Base-by-base conservation (phyloP, 2,329 filamentous ascomycete genomes). In the Ascochyta fabae region DNA sequence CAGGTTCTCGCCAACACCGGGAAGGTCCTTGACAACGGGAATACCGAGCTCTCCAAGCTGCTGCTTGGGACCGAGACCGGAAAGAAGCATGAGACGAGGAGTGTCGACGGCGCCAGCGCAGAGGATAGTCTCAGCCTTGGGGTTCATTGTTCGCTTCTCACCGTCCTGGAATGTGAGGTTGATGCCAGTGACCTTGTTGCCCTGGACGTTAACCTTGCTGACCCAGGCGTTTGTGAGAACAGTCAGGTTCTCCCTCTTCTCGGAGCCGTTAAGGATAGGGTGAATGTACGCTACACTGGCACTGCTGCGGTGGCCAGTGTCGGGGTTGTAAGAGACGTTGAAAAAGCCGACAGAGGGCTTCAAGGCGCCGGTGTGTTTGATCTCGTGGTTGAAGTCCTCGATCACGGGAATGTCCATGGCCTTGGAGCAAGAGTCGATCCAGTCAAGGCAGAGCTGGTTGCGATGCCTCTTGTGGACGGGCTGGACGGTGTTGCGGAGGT, bases 211-310 rank as follows among this genome's bases (percentile, higher is more conserved):
- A 72, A 96, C 79, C 75, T 88, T 90, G 74, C 86, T 90, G 58
- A 96, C 92, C 88, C 91, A 95, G 24, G 92, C 89, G 71, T 96
- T 89, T 71, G 92, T 96, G 56, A 96, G 81, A 58, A 96, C 83
- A 34, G 90, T 95, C 73, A 96, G 77, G 79, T 96, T 96, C 13
- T 90, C 86, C 53, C 91, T 84, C 74, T 87, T 86, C 82, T 96
- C 91, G 43, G 92, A 88, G 36, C 91, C 91, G 36, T 89, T 86
- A 48, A 96, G 84, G 69, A 96, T 92, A 33, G 92, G 92, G 78
- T 96, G 92, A 70, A 96, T 93, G 79, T 96, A 96, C 16, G 92
- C 92, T 22, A 96, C 92, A 55, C 89, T 92, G 56, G 92, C 92
- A 72, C 89, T 93, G 79, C 89, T 94, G 60, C 92, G 87, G 67